phyloP scores from a whole-genome alignment of 768 basidiomycete genomes.

The Saitozyma podzolica region DNA sequence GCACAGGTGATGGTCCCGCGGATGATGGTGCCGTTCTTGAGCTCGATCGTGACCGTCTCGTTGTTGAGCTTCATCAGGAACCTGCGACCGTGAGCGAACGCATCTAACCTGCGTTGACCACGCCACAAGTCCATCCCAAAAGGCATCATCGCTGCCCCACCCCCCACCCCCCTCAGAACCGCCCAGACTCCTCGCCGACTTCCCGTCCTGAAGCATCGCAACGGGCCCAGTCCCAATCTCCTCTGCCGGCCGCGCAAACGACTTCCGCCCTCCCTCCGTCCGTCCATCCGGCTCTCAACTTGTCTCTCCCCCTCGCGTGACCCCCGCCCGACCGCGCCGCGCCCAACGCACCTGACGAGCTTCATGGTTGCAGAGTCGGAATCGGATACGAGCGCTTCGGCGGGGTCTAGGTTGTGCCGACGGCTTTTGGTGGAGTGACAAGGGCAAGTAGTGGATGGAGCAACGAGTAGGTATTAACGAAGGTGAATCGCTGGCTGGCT shows the following conservation, averaged over 20 bases:
- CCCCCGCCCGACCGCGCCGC: not conserved
- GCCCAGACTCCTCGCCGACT: too few species aligned
- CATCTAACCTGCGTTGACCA: too few species aligned
- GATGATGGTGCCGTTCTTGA: slow-evolving; percentile 94
- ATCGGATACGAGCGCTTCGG: slow-evolving; percentile 18
- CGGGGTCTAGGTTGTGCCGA: not conserved
- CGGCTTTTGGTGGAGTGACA: not conserved
- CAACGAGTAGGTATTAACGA: too few species aligned
- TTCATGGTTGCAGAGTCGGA: slow-evolving; percentile 62
- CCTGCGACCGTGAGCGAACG: slow-evolving; percentile 55
- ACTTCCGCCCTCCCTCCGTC: not conserved
- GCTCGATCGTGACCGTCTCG: slow-evolving; percentile 95
- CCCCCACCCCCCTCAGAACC: too few species aligned
- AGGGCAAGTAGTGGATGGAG: not conserved
- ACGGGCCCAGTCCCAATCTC: not conserved
- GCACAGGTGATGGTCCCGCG: slow-evolving; percentile 95
- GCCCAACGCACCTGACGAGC: slow-evolving; percentile 68
- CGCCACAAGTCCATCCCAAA: too few species aligned
- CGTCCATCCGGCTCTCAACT: not conserved
- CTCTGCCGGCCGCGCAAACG: not conserved
- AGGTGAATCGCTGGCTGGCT: too few species aligned
- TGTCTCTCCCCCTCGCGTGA: slow-evolving; percentile 4
- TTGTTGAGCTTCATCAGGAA: slow-evolving; percentile 99
- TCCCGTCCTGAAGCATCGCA: too few species aligned
- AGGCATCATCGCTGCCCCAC: too few species aligned